Base-by-base conservation (phyloP, 805 yeast species). In the Yamadazyma insecticola region DNA sequence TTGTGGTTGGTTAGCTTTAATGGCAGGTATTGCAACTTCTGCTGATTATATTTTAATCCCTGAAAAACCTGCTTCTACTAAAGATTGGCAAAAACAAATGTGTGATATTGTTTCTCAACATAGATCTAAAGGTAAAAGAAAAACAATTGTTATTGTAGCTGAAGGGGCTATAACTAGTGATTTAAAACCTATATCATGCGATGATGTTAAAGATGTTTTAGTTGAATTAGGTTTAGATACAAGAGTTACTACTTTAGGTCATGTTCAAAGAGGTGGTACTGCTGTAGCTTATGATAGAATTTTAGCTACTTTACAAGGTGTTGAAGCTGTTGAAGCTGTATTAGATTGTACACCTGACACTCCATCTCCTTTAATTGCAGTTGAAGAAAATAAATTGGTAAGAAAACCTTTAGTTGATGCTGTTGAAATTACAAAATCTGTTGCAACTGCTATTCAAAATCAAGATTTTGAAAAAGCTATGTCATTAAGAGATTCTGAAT, bases 261-360 rank as follows among this genome's bases (percentile, higher is more conserved):
- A 92, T 57, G 97, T 92, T 33, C 98, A 92, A 70, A 78, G 98
- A 63, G 98, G 98, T 66, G 98, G 98, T 60, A 76, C 95, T 27
- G 97, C 98, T 15, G 96, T 89, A 33, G 97, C 97, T 2, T 86
- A 73, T 48, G 98, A 92, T 58, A 76, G 98, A 54, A 60, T 82
- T 53, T 63, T 92, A 47, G 96, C 97, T 23, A 90, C 98, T 12
- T 58, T 90, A 45, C 98, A 92, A 67, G 98, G 97, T 60, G 96
- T 90, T 24, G 97, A 88, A 49, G 97, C 98, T 6, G 95, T 92
- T 13, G 80, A 82, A 39, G 97, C 97, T 2, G 90, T 92, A 13
- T 68, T 92, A 47, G 88, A 82, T 32, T 68, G 82, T 33, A 86
- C 95, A 7, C 96, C 96, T 17, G 81, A 78, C 1, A 83, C 90